phyloP scores from a whole-genome alignment of 306 rosid genomes.

The Cucumis hystrix region DNA sequence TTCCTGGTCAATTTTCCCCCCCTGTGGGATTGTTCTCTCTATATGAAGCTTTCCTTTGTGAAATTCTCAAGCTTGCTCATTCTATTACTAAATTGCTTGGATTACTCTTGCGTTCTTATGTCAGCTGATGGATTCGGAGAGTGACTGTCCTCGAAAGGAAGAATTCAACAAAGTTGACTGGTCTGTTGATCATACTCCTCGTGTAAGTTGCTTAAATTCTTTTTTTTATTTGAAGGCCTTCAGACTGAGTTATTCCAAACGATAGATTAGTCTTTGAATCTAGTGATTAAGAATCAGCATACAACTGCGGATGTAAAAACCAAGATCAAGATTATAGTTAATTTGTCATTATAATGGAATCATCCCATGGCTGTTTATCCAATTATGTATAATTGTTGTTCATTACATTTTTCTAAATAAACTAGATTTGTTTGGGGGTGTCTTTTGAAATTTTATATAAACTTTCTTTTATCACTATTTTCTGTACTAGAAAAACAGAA shows the following conservation, averaged over 20 bases:
- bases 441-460: not conserved
- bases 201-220: slow-evolving; percentile 29
- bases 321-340: not conserved
- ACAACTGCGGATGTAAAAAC: not conserved
- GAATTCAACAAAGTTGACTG: slow-evolving; percentile 82
- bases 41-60: not conserved
- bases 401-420: not conserved
- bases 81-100: slow-evolving; percentile 10
- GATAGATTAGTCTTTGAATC: not conserved
- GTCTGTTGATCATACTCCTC: slow-evolving; percentile 60
- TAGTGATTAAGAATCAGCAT: not conserved
- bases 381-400: not conserved
- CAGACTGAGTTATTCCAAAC: not conserved
- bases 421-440: not conserved
- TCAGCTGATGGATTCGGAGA: slow-evolving; percentile 40
- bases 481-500: not conserved
- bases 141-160: slow-evolving; percentile 35
- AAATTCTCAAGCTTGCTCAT: not conserved
- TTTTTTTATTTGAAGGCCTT: not conserved
- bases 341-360: not conserved
- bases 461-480: not conserved
- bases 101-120: slow-evolving; percentile 12
- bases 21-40: not conserved
- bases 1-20: not conserved
- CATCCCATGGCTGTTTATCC: not conserved